Evolutionary conservation across 2,329 filamentous ascomycete species (phyloP), one percentile per base, ranked within the genome.

Genomic region (Ceratocystis destructans): DNA sequence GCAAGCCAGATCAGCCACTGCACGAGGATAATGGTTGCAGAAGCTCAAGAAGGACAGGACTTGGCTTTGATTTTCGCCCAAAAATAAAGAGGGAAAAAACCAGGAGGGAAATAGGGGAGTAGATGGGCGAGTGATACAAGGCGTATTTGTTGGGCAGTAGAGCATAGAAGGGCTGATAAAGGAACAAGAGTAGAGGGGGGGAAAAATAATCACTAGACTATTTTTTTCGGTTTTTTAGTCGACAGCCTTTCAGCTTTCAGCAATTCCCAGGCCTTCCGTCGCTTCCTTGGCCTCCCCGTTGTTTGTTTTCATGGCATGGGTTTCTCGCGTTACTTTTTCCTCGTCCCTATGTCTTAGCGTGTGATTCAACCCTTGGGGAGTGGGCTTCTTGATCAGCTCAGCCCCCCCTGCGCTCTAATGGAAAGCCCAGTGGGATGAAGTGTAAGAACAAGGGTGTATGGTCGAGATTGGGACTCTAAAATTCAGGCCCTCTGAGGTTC

Each of bases 301-400:
- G 55, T 59, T 59, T 59, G 55, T 59, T 59, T 59, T 59, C 12
- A n/a, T 37, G 28, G 55, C 28, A 28, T 59, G 55, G 25, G 25
- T 37, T 59, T 59, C 25, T 59, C 48, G 48, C 48, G 48, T 62
- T 62, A n/a, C 37, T 62, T 48, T 62, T 31, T 62, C 37, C 46
- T 62, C 25, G 41, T 46, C 17, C 41, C 41, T 45, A 41, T 46
- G 37, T 46, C 61, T 46, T 62, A 48, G 61, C 12, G 55, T 59
- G 61, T 62, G 61, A 62, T 62, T 31, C 41, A 37, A 62, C 45
- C 61, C 61, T 48, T 46, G 37, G 1, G 37, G 1, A 10, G 25
- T 59, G 55, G 55, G 55, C 55, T 59, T 59, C n/a, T 10, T 59
- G 55, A 31, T 59, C 55, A 59, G 55, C 55, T 59, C 28, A 59